phyloP scores from a whole-genome alignment of 495 filamentous ascomycete genomes.

The Aspergillus leporis region DNA sequence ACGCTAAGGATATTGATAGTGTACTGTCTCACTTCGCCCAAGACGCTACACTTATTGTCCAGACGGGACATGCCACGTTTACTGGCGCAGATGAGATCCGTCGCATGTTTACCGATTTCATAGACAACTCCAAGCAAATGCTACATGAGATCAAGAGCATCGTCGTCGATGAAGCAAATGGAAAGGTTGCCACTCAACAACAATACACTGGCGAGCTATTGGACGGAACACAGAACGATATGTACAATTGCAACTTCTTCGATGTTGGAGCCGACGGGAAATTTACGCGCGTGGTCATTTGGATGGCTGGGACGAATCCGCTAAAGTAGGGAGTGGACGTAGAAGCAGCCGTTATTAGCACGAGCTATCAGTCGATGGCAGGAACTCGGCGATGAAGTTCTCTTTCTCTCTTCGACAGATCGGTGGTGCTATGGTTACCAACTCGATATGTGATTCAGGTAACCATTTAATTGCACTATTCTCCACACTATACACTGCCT shows the following conservation, averaged over 20 bases:
- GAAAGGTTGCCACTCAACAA: slow-evolving; percentile 13
- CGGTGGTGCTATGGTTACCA: neutral
- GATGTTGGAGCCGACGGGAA: slow-evolving; percentile 12
- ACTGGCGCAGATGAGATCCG: slow-evolving; percentile 4
- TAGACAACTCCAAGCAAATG: slow-evolving; percentile 2
- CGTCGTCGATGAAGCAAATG: slow-evolving; percentile 5
- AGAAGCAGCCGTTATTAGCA: too few relatives aligned
- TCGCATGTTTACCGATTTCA: slow-evolving; percentile 8
- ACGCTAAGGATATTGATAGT: slow-evolving; percentile 1
- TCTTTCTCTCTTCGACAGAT: neutral
- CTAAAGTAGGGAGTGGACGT: neutral
- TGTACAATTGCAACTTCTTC: slow-evolving; percentile 18
- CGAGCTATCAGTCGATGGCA: too few relatives aligned
- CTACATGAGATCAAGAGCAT: slow-evolving; percentile 7
- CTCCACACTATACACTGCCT: too few relatives aligned
- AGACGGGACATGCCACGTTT: slow-evolving; percentile 3
- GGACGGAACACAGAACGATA: slow-evolving; percentile 8
- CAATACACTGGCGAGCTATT: slow-evolving; percentile 4
- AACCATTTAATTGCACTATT: too few relatives aligned
- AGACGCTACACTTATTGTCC: slow-evolving; percentile 8
- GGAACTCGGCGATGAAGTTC: too few relatives aligned
- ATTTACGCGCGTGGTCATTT: slow-evolving; percentile 12
- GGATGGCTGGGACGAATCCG: slow-evolving; percentile 14
- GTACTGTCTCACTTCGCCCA: slow-evolving; percentile 11
- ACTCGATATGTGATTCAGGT: neutral